These are phyloP conservation scores for Haplosporangium sp. DNA, from an alignment of 371 early-diverging fungal species.

Conservation along the genomic window DNA sequence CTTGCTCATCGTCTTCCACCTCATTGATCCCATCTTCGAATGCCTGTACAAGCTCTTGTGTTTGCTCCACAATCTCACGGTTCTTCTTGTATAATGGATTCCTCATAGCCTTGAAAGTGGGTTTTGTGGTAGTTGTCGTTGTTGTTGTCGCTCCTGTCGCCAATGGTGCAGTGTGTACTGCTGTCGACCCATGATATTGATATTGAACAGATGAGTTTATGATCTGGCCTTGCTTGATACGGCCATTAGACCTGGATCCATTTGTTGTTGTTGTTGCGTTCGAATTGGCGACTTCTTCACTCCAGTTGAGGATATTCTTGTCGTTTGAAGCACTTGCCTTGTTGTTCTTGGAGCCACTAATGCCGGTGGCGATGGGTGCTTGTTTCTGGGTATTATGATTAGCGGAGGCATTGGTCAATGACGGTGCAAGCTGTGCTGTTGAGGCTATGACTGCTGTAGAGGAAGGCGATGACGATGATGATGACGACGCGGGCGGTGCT, in stretches of 20 bases:
- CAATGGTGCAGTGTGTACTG: not conserved
- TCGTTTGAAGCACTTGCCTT: constrained; percentile 5
- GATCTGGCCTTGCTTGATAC: constrained; percentile 32
- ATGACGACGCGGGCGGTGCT: constrained; percentile 1
- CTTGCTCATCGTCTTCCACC: constrained; percentile 6
- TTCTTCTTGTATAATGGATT: constrained; percentile 37
- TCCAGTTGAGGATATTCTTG: constrained; percentile 50
- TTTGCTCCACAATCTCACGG: not conserved
- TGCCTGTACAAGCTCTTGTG: not conserved
- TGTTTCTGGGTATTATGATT: not conserved
- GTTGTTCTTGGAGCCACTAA: not conserved
- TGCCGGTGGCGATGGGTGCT: not conserved
- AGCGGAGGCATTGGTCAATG: not conserved
- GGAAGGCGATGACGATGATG: not conserved
- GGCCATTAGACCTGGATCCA: constrained; percentile 13
- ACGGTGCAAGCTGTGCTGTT: not conserved
- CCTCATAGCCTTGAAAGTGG: constrained; percentile 21
- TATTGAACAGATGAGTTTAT: constrained; percentile 6
- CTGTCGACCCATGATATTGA: not conserved
- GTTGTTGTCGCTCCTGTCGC: not conserved
- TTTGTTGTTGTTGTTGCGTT: constrained; percentile 2
- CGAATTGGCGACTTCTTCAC: constrained; percentile 39
- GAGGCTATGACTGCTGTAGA: constrained; percentile 3
- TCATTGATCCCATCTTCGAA: not conserved
- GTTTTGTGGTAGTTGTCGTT: not conserved